These are phyloP conservation scores for Nicotiana tomentosiformis DNA, from an alignment of 257 asterid species.

Conservation along the genomic window DNA sequence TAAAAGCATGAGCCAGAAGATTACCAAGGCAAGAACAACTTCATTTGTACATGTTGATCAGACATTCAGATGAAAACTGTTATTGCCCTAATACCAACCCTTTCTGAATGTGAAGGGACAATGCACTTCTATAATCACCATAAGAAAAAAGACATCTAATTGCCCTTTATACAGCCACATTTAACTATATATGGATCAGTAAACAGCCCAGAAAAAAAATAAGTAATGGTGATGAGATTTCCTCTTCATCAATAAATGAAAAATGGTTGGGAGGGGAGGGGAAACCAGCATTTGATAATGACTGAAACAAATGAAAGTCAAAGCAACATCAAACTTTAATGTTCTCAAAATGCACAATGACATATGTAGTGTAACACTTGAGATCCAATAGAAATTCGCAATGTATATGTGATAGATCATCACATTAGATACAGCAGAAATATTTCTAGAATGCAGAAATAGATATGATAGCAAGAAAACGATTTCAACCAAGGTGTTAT, in stretches of 20 bases:
- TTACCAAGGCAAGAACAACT: not conserved
- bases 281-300: not conserved
- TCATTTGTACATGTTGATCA: not conserved
- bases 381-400: not conserved
- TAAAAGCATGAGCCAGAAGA: not conserved
- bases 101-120: not conserved
- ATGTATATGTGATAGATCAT: not conserved
- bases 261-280: not conserved
- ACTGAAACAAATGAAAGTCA: not conserved
- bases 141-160: not conserved
- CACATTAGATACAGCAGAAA: not conserved
- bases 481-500: not conserved
- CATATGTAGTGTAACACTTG: not conserved
- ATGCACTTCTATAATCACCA: not conserved
- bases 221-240: not conserved
- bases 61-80: not conserved
- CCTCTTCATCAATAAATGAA: not conserved
- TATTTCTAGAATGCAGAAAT: constrained; percentile 1
- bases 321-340: not conserved
- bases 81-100: not conserved
- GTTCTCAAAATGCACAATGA: not conserved
- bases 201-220: not conserved
- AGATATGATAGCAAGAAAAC: not conserved
- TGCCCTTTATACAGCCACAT: not conserved
- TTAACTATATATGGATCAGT: not conserved